Conservation (phyloP, 1,284 basidiomycete genomes). For the Ganoderma lucidum region DNA sequence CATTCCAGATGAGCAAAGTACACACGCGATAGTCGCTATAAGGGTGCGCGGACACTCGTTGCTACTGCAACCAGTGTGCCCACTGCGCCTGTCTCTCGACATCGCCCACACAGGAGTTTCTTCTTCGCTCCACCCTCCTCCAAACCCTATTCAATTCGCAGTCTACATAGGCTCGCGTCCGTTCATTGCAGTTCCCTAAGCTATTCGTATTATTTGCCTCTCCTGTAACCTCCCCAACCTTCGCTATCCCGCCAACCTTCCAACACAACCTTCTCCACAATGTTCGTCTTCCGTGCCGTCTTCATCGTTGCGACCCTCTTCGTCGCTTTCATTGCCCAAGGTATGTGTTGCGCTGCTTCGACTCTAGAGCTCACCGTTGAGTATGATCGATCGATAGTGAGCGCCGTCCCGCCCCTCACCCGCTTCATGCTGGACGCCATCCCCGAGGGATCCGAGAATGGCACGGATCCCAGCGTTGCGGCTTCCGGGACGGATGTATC, state of each 20-base stretch:
- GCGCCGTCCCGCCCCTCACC: constrained; percentile 26
- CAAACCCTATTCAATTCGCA: constrained; percentile 17
- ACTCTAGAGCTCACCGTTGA: neutral
- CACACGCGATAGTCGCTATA: constrained; percentile 18
- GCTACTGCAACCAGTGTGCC: constrained; percentile 28
- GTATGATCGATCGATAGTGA: constrained; percentile 10
- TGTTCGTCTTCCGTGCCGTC: constrained; percentile 30
- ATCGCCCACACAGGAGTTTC: constrained; percentile 19
- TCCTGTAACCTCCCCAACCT: neutral
- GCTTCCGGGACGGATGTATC: neutral
- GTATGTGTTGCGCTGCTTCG: neutral
- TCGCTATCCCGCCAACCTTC: constrained; percentile 11
- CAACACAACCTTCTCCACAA: constrained; percentile 12
- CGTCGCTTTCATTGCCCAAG: constrained; percentile 25
- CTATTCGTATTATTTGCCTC: constrained; percentile 29
- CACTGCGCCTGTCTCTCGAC: constrained; percentile 21
- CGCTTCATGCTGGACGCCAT: constrained; percentile 33
- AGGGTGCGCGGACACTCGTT: constrained; percentile 22
- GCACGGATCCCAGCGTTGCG: neutral
- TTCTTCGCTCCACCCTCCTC: constrained; percentile 14
- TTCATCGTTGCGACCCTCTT: constrained; percentile 24
- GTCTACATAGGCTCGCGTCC: constrained; percentile 24
- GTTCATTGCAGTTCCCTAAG: constrained; percentile 21
- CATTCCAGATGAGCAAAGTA: neutral
- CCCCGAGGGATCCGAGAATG: constrained; percentile 22